Conservation (phyloP, 495 filamentous ascomycete species). For the Hyaloscypha bicolor region DNA sequence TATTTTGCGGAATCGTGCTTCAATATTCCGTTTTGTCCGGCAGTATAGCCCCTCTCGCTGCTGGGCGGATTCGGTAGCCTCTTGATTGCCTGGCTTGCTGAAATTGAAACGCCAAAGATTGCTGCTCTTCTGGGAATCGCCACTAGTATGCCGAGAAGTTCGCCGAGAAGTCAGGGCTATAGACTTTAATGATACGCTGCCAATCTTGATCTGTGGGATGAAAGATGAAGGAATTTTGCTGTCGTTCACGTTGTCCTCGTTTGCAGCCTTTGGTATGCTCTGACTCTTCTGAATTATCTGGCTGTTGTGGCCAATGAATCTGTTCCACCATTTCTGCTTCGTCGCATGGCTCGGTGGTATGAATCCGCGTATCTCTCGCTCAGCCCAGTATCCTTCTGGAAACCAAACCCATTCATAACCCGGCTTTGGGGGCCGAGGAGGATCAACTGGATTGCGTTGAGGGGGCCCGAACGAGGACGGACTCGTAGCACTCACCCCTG, state of each 20-base stretch:
- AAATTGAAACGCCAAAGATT: neutral
- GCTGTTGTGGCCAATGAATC: slow-evolving; percentile 15
- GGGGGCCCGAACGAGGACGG: neutral
- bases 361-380: slow-evolving; percentile 38
- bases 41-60: slow-evolving; percentile 21
- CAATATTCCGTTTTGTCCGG: slow-evolving; percentile 24
- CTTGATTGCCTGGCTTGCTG: neutral
- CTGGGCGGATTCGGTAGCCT: slow-evolving; percentile 6
- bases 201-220: slow-evolving; percentile 7
- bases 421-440: slow-evolving; percentile 49
- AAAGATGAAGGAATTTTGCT: neutral
- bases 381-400: slow-evolving; percentile 57
- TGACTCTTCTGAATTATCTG: neutral
- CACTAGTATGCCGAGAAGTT: neutral
- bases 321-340: slow-evolving; percentile 33
- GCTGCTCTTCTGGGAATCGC: neutral
- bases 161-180: neutral
- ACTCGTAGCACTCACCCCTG: neutral
- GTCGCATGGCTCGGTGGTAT: neutral
- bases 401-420: slow-evolving; percentile 60
- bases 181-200: neutral
- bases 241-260: neutral
- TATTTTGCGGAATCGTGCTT: slow-evolving; percentile 4
- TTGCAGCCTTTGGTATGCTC: neutral
- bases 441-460: slow-evolving; percentile 37